These are phyloP conservation scores for Aquanectria penicillioides DNA, from an alignment of 2,329 filamentous ascomycete species.

Conservation along the genomic window DNA sequence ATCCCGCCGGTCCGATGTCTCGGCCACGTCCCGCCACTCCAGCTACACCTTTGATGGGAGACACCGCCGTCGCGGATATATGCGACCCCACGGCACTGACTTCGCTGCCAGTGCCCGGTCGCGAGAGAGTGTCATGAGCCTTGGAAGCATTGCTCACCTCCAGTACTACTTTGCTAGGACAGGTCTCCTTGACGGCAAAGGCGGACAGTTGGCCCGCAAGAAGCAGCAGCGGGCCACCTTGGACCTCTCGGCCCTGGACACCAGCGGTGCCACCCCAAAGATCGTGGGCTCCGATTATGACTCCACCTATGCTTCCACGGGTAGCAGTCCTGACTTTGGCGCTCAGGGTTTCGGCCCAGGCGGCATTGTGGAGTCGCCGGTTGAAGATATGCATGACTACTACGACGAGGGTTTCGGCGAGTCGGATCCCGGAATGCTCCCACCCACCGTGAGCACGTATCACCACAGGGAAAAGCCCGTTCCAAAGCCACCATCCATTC, in stretches of 20 bases:
- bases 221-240: slow-evolving; percentile 69
- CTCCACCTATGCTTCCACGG: slow-evolving; percentile 68
- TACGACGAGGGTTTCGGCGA: slow-evolving; percentile 69
- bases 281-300: slow-evolving; percentile 62
- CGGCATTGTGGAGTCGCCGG: slow-evolving; percentile 58
- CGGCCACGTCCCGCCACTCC: slow-evolving; percentile 55
- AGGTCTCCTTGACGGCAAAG: slow-evolving; percentile 91
- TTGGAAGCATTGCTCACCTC: slow-evolving; percentile 95
- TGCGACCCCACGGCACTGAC: slow-evolving; percentile 85
- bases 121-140: slow-evolving; percentile 92
- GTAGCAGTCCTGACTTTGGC: slow-evolving; percentile 66
- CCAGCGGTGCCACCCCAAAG: slow-evolving; percentile 46
- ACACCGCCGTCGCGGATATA: slow-evolving; percentile 78
- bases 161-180: slow-evolving; percentile 99
- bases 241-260: slow-evolving; percentile 64
- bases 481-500: slow-evolving; percentile 84
- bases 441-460: slow-evolving; percentile 97
- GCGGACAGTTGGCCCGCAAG: slow-evolving; percentile 82
- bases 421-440: slow-evolving; percentile 81
- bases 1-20: slow-evolving; percentile 56
- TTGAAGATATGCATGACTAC: slow-evolving; percentile 57
- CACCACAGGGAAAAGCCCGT: slow-evolving; percentile 84
- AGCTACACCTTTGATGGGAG: slow-evolving; percentile 55
- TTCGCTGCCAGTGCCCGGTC: slow-evolving; percentile 92
- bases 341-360: slow-evolving; percentile 51